Evolutionary conservation across 257 asterid genomes (phyloP).

Genomic region (Solanum verrucosum): DNA sequence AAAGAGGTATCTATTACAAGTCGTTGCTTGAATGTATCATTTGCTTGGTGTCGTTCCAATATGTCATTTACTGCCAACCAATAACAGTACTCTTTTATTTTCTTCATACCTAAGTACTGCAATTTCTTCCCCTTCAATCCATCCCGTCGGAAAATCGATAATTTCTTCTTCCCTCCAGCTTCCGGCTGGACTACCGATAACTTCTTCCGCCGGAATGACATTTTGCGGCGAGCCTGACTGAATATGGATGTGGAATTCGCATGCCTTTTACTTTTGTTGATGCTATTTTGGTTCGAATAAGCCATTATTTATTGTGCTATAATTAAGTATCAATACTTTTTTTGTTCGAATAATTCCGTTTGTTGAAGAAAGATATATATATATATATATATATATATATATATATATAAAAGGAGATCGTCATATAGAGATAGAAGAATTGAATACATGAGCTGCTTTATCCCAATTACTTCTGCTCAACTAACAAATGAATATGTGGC

Average conservation of each 20-base stretch:
- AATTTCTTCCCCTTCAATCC: constrained; percentile 27
- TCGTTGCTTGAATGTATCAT: constrained; percentile 44
- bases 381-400: too few relatives aligned
- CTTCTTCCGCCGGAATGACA: constrained; percentile 16
- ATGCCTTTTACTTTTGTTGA: background rate
- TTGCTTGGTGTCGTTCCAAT: constrained; percentile 21
- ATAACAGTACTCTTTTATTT: constrained; percentile 29
- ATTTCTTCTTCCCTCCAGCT: constrained; percentile 17
- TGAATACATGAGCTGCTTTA: background rate
- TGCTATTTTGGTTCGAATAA: background rate
- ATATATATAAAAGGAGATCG: background rate
- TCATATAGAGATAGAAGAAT: background rate
- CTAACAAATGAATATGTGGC: background rate
- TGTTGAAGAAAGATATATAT: background rate
- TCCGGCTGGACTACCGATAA: constrained; percentile 36
- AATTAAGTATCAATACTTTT: background rate
- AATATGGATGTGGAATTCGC: background rate
- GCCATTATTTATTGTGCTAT: constrained; percentile 11
- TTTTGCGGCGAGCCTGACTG: constrained; percentile 18
- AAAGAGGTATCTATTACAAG: constrained; percentile 48
- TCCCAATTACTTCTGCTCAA: too few relatives aligned
- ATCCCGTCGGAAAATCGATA: background rate
- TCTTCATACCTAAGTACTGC: constrained; percentile 8
- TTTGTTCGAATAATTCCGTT: background rate
- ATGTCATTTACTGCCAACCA: constrained; percentile 25